Base-by-base conservation (phyloP, 306 rosid genomes). In the Vigna trinervia region DNA sequence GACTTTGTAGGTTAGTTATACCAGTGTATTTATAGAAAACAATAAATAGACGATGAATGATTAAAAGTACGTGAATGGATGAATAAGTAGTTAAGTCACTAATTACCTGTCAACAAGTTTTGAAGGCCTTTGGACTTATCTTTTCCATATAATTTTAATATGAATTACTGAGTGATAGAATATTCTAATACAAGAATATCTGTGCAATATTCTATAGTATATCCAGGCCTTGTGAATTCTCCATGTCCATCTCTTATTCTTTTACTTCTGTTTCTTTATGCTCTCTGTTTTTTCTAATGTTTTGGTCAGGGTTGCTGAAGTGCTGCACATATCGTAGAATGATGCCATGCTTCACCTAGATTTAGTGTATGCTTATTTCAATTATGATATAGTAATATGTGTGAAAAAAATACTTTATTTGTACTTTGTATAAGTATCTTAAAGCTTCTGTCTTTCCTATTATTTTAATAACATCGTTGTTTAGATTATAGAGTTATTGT, bases 391-490 rank as follows among this genome's bases (percentile, higher is more conserved):
- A 2, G 23, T 13, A 54, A 9, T 26, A 9, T 19, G 23, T 61
- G 23, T 61, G 15, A 28, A 61, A 59, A 61, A 32, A 10, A 61
- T 61, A 22, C 23, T 61, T 34, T 61, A 59, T 14, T 30, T 2
- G 1, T 63, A n/a, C 4, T 71, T 59, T 26, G 43, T 61, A 34
- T 30, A 34, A 23, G 53, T 47, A 67, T 22, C 36, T 17, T 66
- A 66, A 62, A 71, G 41, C 50, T 34, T 58, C n/a, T 19, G 8
- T 66, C 12, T 22, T 66, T 22, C 71, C 71, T 46, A 20, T 74
- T 64, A 53, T 45, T 45, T 19, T 1, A 1, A 30, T 30, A 13
- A 53, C 12, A 13, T 62, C 52, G 71, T 8, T 50, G 43, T 61
- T 34, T 61, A 34, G 23, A 61, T 34, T 32, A 36, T 43, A 67